Percentiles rank a stretch among this genome's conserved stretches.
Conservation (phyloP, 2,329 filamentous ascomycete genomes). For the Colletotrichum lupini region DNA sequence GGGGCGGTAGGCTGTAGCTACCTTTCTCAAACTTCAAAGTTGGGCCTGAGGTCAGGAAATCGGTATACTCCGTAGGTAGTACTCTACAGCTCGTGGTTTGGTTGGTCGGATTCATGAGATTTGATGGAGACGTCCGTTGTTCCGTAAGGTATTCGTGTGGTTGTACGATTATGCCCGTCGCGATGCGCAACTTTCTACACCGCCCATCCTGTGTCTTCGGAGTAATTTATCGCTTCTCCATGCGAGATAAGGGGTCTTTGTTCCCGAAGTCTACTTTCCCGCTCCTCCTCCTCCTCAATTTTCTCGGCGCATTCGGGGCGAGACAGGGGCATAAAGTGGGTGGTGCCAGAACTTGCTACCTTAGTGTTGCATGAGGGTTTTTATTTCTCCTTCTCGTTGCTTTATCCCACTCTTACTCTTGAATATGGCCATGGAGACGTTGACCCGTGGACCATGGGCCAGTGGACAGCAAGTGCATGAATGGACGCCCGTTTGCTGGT, state of each 20-base stretch:
- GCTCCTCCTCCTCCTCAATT: not conserved
- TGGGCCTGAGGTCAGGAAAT: no score
- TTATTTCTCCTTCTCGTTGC: not conserved
- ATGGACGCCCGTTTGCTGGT: not conserved
- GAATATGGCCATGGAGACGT: not conserved
- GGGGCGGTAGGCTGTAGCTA: no score
- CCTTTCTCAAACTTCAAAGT: no score
- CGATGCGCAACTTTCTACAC: slow-evolving; percentile 9
- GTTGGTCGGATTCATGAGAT: not conserved
- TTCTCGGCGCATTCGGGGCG: slow-evolving; percentile 1
- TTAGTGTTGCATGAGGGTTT: not conserved
- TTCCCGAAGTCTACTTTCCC: not conserved
- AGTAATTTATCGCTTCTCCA: slow-evolving; percentile 4
- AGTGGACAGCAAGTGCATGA: not conserved
- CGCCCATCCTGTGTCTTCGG: slow-evolving; percentile 3
- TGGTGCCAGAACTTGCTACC: not conserved
- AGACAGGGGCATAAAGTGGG: not conserved
- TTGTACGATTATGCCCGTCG: not conserved
- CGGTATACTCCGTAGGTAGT: not conserved
- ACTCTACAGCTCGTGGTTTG: not conserved
- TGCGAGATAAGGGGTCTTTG: slow-evolving; percentile 8
- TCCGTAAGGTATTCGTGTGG: not conserved
- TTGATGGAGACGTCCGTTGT: not conserved
- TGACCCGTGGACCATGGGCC: not conserved
- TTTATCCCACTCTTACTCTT: no score